These are phyloP conservation scores for Avena sativa DNA, from an alignment of 176 grass and related monocot genomes.

Conservation along the genomic window DNA sequence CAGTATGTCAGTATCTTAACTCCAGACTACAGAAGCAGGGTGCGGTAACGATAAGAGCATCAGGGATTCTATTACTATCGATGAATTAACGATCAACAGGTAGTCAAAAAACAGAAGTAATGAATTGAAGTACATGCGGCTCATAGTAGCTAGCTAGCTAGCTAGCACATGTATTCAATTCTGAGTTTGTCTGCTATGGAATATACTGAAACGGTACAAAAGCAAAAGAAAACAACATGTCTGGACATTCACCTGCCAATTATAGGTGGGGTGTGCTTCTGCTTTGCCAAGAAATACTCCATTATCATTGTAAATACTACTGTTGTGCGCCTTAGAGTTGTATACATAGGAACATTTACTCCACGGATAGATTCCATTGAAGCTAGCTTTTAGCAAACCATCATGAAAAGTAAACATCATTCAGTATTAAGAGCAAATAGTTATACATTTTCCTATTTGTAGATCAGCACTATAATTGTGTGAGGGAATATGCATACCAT, in stretches of 20 bases:
- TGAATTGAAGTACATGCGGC: background rate
- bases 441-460: background rate
- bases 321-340: constrained; percentile 95
- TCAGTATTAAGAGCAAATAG: constrained; percentile 42
- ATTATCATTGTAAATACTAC: constrained; percentile 98
- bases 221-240: constrained; percentile 9
- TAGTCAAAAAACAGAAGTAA: background rate
- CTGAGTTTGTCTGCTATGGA: background rate
- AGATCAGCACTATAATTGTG: background rate
- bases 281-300: constrained; percentile 88
- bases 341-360: constrained; percentile 99
- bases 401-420: constrained; percentile 24
- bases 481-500: constrained; percentile 68
- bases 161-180: background rate
- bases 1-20: constrained; percentile 13
- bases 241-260: constrained; percentile 77
- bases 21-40: background rate
- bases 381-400: constrained; percentile 75
- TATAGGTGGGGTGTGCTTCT: constrained; percentile 86
- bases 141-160: constrained; percentile 19
- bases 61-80: constrained; percentile 21
- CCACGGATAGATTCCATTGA: constrained; percentile 98
- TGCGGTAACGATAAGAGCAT: background rate
- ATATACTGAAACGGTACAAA: constrained; percentile 16
- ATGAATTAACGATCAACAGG: background rate